Conservation (phyloP, 2,329 filamentous ascomycete genomes). For the Fusarium stilboides region DNA sequence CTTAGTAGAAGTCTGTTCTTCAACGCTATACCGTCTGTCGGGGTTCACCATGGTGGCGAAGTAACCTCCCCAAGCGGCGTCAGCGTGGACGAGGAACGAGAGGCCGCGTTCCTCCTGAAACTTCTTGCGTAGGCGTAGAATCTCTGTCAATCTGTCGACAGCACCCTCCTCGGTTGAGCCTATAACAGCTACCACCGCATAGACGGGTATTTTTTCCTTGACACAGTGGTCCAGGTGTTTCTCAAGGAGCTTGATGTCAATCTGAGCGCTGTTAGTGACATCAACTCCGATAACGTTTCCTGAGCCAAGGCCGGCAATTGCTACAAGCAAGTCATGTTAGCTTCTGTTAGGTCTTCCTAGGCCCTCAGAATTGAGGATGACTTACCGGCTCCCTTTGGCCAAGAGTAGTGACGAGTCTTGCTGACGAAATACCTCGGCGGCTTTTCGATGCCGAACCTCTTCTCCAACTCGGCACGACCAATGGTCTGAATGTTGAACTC, state of each 20-base stretch:
- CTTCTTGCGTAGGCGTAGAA: conserved; percentile 58
- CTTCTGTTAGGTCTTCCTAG: background rate
- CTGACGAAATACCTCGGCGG: conserved; percentile 56
- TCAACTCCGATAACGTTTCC: conserved; percentile 58
- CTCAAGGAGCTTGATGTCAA: conserved; percentile 55
- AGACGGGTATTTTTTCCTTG: conserved; percentile 54
- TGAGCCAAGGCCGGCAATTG: conserved; percentile 62
- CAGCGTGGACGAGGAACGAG: conserved; percentile 63
- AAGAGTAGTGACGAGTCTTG: conserved; percentile 64
- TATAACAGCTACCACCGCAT: conserved; percentile 62
- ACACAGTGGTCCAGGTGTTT: conserved; percentile 52
- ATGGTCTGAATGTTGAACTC: conserved; percentile 57
- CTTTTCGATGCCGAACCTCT: conserved; percentile 51
- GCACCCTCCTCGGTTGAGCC: conserved; percentile 65
- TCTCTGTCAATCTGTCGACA: conserved; percentile 58
- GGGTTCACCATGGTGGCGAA: conserved; percentile 62
- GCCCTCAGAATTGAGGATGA: background rate
- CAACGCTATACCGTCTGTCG: conserved; percentile 39
- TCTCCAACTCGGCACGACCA: conserved; percentile 58
- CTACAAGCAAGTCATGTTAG: conserved; percentile 42
- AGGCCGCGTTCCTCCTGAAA: conserved; percentile 59
- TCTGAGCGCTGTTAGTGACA: conserved; percentile 58
- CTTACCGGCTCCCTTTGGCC: conserved; percentile 64
- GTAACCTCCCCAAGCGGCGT: conserved; percentile 67
- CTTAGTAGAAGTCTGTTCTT: conserved; percentile 1